Conservation (phyloP, 345 rosid species). For the Camelina hispida region DNA sequence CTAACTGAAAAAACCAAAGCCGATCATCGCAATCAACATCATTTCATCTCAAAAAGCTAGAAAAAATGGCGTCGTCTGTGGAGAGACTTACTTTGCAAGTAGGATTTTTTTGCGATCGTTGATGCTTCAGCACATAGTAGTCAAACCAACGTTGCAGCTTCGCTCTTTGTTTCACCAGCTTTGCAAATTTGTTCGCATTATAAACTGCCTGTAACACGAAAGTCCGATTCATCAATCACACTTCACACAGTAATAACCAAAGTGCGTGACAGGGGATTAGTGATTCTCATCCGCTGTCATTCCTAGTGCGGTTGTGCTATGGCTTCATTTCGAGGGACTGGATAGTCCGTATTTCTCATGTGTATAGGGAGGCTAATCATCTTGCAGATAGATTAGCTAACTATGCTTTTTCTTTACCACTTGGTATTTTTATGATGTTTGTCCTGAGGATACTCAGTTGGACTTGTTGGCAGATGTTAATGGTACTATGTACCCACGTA, state of each 20-base stretch:
- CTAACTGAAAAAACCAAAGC: slow-evolving; percentile 55
- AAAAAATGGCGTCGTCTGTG: background rate
- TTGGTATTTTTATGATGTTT: too few species aligned
- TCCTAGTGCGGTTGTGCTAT: too few species aligned
- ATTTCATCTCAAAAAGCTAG: background rate
- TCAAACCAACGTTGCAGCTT: slow-evolving; percentile 90
- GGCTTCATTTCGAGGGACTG: too few species aligned
- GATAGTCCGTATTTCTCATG: too few species aligned
- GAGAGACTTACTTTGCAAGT: slow-evolving; percentile 62
- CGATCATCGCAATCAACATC: slow-evolving; percentile 28
- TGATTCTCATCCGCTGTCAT: too few species aligned
- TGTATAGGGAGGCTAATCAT: too few species aligned
- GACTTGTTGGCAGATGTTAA: too few species aligned
- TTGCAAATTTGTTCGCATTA: slow-evolving; percentile 76
- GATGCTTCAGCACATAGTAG: slow-evolving; percentile 77
- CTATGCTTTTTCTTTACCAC: too few species aligned
- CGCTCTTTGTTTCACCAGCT: slow-evolving; percentile 71
- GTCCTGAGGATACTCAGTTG: too few species aligned
- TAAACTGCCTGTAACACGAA: slow-evolving; percentile 71
- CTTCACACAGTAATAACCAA: background rate
- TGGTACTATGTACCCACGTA: too few species aligned
- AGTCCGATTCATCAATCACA: slow-evolving; percentile 18
- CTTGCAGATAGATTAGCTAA: too few species aligned
- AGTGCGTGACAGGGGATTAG: too few species aligned
- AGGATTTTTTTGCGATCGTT: slow-evolving; percentile 84